Conservation (phyloP, 176 grass and related monocot genomes). For the Cenchrus purpureus region DNA sequence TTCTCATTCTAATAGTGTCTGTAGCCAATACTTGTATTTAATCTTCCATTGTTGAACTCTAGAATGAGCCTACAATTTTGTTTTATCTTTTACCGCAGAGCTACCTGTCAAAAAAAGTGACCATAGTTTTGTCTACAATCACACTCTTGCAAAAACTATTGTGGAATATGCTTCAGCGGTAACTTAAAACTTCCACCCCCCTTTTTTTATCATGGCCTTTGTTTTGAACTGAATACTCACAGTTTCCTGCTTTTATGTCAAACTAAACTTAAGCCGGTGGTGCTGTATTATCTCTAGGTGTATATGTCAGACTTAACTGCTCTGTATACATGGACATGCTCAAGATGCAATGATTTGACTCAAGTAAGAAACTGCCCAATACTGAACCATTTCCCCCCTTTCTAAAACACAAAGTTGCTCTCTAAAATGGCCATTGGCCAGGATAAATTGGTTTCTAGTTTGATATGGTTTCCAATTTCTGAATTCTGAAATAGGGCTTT, state of each 20-base stretch:
- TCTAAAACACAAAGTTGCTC: not conserved
- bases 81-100: conserved; percentile 49
- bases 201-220: conserved; percentile 2
- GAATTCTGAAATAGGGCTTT: conserved; percentile 69
- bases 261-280: conserved; percentile 30
- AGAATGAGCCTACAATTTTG: conserved; percentile 11
- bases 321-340: conserved; percentile 74
- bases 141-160: conserved; percentile 73
- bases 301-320: conserved; percentile 75
- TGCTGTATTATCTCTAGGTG: conserved; percentile 48
- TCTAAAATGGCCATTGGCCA: not conserved
- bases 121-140: conserved; percentile 59
- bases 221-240: not conserved
- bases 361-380: conserved; percentile 53
- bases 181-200: conserved; percentile 41
- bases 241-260: conserved; percentile 7
- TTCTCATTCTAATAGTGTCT: not conserved
- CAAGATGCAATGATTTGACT: conserved; percentile 85
- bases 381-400: not conserved
- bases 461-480: not conserved
- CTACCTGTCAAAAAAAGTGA: conserved; percentile 38
- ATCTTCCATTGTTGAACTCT: not conserved
- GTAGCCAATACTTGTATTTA: not conserved
- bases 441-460: conserved; percentile 17
- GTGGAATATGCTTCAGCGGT: conserved; percentile 94